phyloP scores from a whole-genome alignment of 208 protist genomes.

The Acanthamoeba sp. region DNA sequence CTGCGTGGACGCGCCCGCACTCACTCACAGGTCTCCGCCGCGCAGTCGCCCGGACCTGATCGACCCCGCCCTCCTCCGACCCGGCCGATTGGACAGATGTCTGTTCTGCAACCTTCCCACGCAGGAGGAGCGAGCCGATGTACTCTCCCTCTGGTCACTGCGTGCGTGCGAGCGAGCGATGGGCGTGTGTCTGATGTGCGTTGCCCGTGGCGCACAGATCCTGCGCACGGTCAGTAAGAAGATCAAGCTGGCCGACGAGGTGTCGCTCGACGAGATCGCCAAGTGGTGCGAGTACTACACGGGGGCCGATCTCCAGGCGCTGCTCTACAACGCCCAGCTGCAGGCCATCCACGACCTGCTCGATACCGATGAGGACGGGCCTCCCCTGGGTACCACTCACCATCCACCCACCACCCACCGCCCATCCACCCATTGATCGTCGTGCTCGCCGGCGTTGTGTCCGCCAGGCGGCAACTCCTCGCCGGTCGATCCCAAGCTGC shows the following conservation, averaged over 20 bases:
- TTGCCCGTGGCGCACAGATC: slow-evolving; percentile 79
- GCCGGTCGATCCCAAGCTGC: neutral
- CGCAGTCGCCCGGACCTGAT: slow-evolving; percentile 87
- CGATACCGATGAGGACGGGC: neutral
- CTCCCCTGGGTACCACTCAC: neutral
- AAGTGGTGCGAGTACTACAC: slow-evolving; percentile 76
- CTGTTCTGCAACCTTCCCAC: slow-evolving; percentile 74
- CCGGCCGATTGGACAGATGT: slow-evolving; percentile 87
- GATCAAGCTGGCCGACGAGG: slow-evolving; percentile 64
- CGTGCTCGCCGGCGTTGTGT: neutral
- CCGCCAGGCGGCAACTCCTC: neutral
- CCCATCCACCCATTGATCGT: neutral
- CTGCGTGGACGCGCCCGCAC: neutral
- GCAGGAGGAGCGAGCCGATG: neutral
- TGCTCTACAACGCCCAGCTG: slow-evolving; percentile 84
- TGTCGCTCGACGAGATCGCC: slow-evolving; percentile 75
- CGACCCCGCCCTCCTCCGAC: slow-evolving; percentile 89
- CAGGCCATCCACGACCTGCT: slow-evolving; percentile 80
- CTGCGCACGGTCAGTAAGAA: slow-evolving; percentile 63
- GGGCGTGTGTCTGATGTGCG: slow-evolving; percentile 93
- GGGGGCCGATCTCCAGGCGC: slow-evolving; percentile 83
- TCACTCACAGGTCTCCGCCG: neutral
- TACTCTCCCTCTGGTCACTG: neutral
- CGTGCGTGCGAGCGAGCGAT: slow-evolving; percentile 85
- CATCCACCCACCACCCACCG: too few species aligned